Conservation (phyloP, 208 protist species). For the Trypanosoma brucei region DNA sequence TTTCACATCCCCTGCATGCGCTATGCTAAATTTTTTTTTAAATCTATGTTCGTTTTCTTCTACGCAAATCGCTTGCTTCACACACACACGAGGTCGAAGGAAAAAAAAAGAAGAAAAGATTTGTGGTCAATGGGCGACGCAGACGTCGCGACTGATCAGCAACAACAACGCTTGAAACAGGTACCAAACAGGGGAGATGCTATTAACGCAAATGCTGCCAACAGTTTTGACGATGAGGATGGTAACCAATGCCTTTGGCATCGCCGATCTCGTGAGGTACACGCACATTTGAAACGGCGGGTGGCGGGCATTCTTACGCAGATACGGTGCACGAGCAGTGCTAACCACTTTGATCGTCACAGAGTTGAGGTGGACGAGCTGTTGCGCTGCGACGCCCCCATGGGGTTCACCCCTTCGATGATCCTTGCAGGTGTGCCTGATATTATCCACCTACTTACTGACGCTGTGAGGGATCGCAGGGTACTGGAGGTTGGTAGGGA, state of each 20-base stretch:
- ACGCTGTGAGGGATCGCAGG: slow-evolving; percentile 22
- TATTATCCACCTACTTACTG: slow-evolving; percentile 23
- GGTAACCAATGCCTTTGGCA: not conserved
- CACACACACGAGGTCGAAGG: too few relatives aligned
- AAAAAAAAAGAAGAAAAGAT: too few relatives aligned
- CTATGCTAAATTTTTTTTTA: too few relatives aligned
- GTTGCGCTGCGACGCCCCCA: slow-evolving; percentile 40
- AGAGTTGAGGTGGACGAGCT: slow-evolving; percentile 46
- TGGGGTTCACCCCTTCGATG: slow-evolving; percentile 61
- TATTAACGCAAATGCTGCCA: too few relatives aligned
- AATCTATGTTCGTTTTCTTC: too few relatives aligned
- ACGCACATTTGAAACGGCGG: slow-evolving; percentile 22
- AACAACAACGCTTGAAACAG: too few relatives aligned
- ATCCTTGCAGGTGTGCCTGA: slow-evolving; percentile 50
- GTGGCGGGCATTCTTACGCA: slow-evolving; percentile 27
- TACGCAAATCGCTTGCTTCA: too few relatives aligned
- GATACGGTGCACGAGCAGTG: slow-evolving; percentile 27
- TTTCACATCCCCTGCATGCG: too few relatives aligned
- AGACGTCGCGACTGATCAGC: too few relatives aligned
- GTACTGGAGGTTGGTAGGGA: slow-evolving; percentile 5
- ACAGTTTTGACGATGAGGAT: not conserved
- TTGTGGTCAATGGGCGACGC: too few relatives aligned
- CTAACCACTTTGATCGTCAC: slow-evolving; percentile 26
- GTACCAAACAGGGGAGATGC: too few relatives aligned
- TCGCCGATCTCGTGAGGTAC: slow-evolving; percentile 14